phyloP scores from a whole-genome alignment of 75 land plant species.

The Picea sitchensis region DNA sequence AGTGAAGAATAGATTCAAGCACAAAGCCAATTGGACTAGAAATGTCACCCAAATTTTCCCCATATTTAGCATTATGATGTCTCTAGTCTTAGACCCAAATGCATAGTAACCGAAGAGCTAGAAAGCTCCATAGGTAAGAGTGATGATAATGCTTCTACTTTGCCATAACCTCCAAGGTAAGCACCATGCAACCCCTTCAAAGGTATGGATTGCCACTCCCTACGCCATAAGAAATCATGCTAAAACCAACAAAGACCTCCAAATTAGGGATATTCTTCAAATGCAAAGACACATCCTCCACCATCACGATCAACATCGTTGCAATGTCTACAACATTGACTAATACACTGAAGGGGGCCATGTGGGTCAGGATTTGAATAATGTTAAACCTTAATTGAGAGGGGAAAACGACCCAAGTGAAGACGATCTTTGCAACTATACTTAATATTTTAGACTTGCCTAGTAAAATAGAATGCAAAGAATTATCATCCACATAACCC shows the following conservation, averaged over 20 bases:
- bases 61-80: conserved; percentile 84
- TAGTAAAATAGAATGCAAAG: not conserved
- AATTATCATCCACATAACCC: not conserved
- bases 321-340: conserved; percentile 72
- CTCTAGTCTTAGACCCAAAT: conserved; percentile 76
- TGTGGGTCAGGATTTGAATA: conserved; percentile 70
- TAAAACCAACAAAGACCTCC: conserved; percentile 28
- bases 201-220: conserved; percentile 84
- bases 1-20: conserved; percentile 76
- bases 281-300: conserved; percentile 41
- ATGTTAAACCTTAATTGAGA: conserved; percentile 69
- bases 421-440: conserved; percentile 39
- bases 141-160: conserved; percentile 47
- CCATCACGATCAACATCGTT: conserved; percentile 83
- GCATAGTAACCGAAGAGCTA: conserved; percentile 75
- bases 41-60: conserved; percentile 45
- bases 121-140: conserved; percentile 54
- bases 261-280: conserved; percentile 16
- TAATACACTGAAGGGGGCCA: conserved; percentile 91
- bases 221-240: conserved; percentile 53
- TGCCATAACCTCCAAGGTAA: conserved; percentile 67
- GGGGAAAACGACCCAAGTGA: conserved; percentile 58
- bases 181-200: conserved; percentile 85
- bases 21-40: conserved; percentile 65
- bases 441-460: conserved; percentile 14